Evolutionary conservation across 306 rosid species (phyloP).

Genomic region (Fragaria ananassa): DNA sequence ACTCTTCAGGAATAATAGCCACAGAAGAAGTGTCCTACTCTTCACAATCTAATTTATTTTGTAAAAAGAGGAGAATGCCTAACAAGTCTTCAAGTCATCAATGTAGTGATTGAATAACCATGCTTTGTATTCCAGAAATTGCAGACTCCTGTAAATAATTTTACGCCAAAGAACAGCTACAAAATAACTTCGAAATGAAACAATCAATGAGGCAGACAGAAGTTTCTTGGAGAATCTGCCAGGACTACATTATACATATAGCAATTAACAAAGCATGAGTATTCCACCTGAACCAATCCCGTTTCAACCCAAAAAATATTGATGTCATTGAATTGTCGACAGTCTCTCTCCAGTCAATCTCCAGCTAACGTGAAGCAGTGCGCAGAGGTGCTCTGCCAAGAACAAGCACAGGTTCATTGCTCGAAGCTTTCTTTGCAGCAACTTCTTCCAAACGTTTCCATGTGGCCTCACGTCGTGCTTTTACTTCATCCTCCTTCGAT

Average conservation of each 20-base stretch:
- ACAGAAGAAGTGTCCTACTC: neutral
- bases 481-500: conserved; percentile 43
- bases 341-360: conserved; percentile 4
- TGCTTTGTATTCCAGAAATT: neutral
- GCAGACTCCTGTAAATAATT: conserved; percentile 3
- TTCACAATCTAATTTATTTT: neutral
- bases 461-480: conserved; percentile 48
- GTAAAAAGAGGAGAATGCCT: neutral
- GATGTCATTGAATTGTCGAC: conserved; percentile 13
- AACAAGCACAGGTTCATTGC: conserved; percentile 49
- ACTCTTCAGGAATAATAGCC: neutral
- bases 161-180: neutral
- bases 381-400: conserved; percentile 15
- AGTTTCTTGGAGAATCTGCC: conserved; percentile 16
- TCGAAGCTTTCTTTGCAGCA: conserved; percentile 50
- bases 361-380: conserved; percentile 17
- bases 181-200: conserved; percentile 3
- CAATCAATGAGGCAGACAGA: conserved; percentile 19
- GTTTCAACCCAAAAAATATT: neutral
- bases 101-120: neutral
- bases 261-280: conserved; percentile 18
- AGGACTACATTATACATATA: conserved; percentile 7
- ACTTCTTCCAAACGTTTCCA: conserved; percentile 74
- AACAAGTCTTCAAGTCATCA: neutral
- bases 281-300: conserved; percentile 13